These are phyloP conservation scores for Pythium aphanidermatum DNA, from an alignment of 352 stramenopile species.

Conservation along the genomic window DNA sequence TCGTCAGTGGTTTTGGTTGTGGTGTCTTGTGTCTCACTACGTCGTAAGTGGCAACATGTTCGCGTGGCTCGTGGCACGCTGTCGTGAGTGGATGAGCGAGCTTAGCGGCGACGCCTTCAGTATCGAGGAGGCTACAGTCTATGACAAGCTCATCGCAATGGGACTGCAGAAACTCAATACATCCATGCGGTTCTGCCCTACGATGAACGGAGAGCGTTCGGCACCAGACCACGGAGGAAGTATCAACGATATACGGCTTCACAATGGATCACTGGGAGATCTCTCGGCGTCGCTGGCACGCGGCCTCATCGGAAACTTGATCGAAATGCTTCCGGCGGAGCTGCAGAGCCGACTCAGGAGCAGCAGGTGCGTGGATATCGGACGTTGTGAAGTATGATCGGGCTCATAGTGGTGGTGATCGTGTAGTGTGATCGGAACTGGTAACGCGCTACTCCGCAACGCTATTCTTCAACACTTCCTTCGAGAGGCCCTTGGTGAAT, in stretches of 20 bases:
- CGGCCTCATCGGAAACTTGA: conserved; percentile 66
- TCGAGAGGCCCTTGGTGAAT: conserved; percentile 25
- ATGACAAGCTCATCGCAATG: conserved; percentile 47
- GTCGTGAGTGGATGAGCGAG: conserved; percentile 43
- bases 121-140: conserved; percentile 26
- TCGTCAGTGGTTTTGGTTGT: background rate
- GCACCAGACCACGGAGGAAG: conserved; percentile 28
- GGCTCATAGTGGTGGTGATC: background rate
- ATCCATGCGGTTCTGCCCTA: conserved; percentile 50
- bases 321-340: conserved; percentile 52
- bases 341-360: conserved; percentile 23
- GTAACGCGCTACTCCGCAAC: conserved; percentile 65
- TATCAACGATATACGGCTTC: conserved; percentile 43
- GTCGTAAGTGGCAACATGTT: conserved; percentile 54
- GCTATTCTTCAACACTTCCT: conserved; percentile 53
- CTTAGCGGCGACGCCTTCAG: conserved; percentile 15
- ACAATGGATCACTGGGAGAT: conserved; percentile 70
- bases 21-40: background rate
- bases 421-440: conserved; percentile 62
- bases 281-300: conserved; percentile 58
- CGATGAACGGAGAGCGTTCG: conserved; percentile 59
- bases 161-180: conserved; percentile 46
- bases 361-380: conserved; percentile 32
- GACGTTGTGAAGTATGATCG: background rate
- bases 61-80: conserved; percentile 58